Conservation (phyloP, 2,329 filamentous ascomycete species). For the Tolypocladium tropicale region DNA sequence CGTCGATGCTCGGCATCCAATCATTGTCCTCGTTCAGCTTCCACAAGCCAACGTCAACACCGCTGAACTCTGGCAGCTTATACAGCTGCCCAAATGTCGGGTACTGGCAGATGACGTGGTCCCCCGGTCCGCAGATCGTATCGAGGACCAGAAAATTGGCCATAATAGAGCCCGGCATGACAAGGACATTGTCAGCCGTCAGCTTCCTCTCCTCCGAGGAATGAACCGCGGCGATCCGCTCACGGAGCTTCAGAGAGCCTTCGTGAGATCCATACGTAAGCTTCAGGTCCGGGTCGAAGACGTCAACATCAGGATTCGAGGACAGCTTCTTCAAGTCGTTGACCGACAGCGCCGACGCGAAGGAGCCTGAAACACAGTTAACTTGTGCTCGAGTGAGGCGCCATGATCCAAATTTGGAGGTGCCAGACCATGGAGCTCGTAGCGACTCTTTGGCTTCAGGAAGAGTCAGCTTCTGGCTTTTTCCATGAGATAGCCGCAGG, state of each 20-base stretch:
- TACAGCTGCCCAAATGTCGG: slow-evolving; percentile 79
- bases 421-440: background rate
- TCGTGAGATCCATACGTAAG: background rate
- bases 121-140: slow-evolving; percentile 42
- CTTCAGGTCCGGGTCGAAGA: background rate
- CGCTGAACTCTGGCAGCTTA: slow-evolving; percentile 58
- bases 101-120: slow-evolving; percentile 75
- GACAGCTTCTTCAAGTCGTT: background rate
- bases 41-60: slow-evolving; percentile 68
- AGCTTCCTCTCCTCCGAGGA: background rate
- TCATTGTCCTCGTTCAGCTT: slow-evolving; percentile 50
- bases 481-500: background rate
- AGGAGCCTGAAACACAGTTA: background rate
- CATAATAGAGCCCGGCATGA: slow-evolving; percentile 66
- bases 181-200: slow-evolving; percentile 49
- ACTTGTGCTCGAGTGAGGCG: background rate
- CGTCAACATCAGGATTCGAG: background rate
- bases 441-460: background rate
- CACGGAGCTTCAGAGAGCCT: background rate
- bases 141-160: slow-evolving; percentile 70
- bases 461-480: background rate
- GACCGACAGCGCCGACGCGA: background rate
- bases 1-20: slow-evolving; percentile 54
- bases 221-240: slow-evolving; percentile 3
- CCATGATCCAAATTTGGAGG: too few relatives aligned